Conservation (phyloP, 495 filamentous ascomycete species). For the Penicillium turbatum region DNA sequence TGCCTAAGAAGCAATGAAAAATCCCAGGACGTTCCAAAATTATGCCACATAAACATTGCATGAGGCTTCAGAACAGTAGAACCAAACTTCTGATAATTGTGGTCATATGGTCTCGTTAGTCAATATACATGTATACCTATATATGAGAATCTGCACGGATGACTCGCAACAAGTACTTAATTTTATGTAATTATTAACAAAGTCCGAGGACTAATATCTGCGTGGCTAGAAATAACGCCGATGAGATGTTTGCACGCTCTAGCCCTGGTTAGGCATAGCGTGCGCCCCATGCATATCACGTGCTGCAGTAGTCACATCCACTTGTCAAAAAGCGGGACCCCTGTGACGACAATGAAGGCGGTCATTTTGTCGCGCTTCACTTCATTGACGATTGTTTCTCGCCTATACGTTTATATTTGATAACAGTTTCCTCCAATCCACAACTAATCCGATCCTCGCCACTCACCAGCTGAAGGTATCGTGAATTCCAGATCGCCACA, state of each 20-base stretch:
- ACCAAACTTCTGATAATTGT: background rate
- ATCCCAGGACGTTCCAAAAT: too few species aligned
- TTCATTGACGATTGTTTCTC: background rate
- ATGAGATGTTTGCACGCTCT: background rate
- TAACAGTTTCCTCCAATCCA: background rate
- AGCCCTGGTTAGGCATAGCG: background rate
- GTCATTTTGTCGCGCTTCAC: background rate
- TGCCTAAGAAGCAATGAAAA: too few species aligned
- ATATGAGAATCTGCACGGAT: background rate
- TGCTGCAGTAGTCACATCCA: background rate
- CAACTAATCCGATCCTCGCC: background rate
- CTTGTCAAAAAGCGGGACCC: slow-evolving; percentile 6
- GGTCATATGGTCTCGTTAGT: background rate
- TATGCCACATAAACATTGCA: too few species aligned
- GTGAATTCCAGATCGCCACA: background rate
- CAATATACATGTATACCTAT: background rate
- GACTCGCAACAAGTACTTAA: background rate
- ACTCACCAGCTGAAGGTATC: background rate
- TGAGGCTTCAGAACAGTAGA: background rate
- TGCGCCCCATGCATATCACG: background rate
- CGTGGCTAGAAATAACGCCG: background rate
- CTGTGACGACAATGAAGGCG: slow-evolving; percentile 5
- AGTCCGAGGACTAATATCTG: too few species aligned
- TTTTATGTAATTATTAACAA: background rate
- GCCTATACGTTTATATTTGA: background rate